Conservation (phyloP, 345 rosid genomes). For the Leavenworthia alabamica region DNA sequence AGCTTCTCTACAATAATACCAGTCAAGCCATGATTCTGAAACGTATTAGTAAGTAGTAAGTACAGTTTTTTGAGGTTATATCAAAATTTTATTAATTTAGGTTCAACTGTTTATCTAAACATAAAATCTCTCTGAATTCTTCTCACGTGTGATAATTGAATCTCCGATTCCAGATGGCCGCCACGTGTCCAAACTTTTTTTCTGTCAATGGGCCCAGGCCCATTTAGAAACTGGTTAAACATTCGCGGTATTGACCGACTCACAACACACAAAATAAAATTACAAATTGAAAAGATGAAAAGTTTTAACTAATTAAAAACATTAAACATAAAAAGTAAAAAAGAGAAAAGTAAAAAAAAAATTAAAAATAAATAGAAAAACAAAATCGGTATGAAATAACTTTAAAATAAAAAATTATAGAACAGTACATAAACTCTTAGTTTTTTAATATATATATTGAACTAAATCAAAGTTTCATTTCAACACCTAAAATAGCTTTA, state of each 20-base stretch:
- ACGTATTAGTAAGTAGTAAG: not conserved
- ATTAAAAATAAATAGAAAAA: too few relatives aligned
- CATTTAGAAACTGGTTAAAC: constrained; percentile 3
- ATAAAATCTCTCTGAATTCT: constrained; percentile 77
- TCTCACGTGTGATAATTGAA: constrained; percentile 36
- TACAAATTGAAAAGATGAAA: too few relatives aligned
- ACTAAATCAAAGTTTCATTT: not conserved
- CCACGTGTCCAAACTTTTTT: constrained; percentile 6
- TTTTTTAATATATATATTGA: not conserved
- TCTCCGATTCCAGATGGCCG: not conserved
- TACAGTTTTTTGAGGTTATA: not conserved
- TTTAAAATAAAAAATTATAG: too few relatives aligned
- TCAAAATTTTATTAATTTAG: not conserved
- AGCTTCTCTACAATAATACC: not conserved
- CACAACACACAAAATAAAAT: too few relatives aligned
- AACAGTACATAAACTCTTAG: too few relatives aligned
- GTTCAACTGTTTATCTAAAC: constrained; percentile 49
- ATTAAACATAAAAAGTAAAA: too few relatives aligned
- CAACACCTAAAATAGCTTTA: not conserved
- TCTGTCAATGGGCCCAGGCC: constrained; percentile 27
- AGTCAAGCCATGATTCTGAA: not conserved
- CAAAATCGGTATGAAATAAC: too few relatives aligned
- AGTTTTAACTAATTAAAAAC: too few relatives aligned
- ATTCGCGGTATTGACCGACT: too few relatives aligned
- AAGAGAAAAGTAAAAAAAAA: too few relatives aligned